Evolutionary conservation across 2,329 filamentous ascomycete genomes (phyloP).

Genomic region (Geosmithia morbida): DNA sequence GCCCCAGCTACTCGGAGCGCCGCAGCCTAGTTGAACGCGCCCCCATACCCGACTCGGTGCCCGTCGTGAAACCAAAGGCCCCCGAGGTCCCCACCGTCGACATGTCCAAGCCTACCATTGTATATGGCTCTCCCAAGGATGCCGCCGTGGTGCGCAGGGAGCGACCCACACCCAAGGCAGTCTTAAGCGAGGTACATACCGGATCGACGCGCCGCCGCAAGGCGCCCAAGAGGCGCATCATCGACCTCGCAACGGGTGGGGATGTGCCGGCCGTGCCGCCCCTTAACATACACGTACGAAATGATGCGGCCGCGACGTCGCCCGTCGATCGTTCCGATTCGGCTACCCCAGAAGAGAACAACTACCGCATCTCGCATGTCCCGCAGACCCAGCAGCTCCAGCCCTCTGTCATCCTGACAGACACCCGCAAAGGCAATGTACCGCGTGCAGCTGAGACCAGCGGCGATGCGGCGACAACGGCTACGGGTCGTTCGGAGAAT

Average conservation of each 20-base stretch:
- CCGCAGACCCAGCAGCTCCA: conserved; percentile 21
- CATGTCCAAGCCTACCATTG: conserved; percentile 51
- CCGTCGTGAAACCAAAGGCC: conserved; percentile 57
- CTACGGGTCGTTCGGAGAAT: neutral
- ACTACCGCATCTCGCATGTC: conserved; percentile 30
- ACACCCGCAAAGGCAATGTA: conserved; percentile 13
- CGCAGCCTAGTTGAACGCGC: conserved; percentile 72
- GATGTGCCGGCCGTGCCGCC: neutral
- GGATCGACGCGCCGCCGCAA: conserved; percentile 45
- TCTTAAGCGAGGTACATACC: conserved; percentile 43
- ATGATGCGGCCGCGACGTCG: neutral
- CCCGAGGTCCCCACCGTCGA: conserved; percentile 49
- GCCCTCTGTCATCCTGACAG: conserved; percentile 14
- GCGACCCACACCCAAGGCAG: conserved; percentile 33
- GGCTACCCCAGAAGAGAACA: conserved; percentile 17
- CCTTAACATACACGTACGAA: conserved; percentile 5
- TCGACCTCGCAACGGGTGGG: conserved; percentile 46
- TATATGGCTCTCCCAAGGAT: conserved; percentile 32
- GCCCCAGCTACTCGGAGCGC: conserved; percentile 73
- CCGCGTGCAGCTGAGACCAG: neutral
- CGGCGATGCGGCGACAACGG: neutral
- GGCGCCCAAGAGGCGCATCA: conserved; percentile 47
- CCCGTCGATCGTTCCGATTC: conserved; percentile 1
- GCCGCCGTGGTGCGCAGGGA: conserved; percentile 42
- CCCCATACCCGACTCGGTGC: conserved; percentile 60